phyloP scores from a whole-genome alignment of 441 rosid species.

The Pelargonium cotyledonis region DNA sequence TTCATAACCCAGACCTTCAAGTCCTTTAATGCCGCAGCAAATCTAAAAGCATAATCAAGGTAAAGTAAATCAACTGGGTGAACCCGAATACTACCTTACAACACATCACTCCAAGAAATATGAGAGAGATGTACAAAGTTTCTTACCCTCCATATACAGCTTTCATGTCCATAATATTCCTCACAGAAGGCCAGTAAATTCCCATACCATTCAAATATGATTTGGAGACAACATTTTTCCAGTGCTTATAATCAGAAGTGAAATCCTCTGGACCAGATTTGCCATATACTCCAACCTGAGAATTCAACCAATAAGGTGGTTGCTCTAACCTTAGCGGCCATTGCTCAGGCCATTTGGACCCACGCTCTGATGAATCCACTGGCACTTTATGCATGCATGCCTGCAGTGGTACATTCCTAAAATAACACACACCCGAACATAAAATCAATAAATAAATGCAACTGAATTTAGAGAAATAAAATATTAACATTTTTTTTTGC shows the following conservation, averaged over 20 bases:
- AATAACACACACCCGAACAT: slow-evolving; percentile 14
- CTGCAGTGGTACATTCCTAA: slow-evolving; percentile 79
- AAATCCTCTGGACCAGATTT: slow-evolving; percentile 82
- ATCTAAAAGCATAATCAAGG: slow-evolving; percentile 35
- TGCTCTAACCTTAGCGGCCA: slow-evolving; percentile 67
- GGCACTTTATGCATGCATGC: slow-evolving; percentile 77
- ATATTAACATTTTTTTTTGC: no score
- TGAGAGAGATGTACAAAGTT: neutral
- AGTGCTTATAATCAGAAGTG: slow-evolving; percentile 58
- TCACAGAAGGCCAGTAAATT: slow-evolving; percentile 71
- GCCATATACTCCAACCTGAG: slow-evolving; percentile 86
- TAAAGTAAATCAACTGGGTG: neutral
- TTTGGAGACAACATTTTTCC: slow-evolving; percentile 64
- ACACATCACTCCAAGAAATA: neutral
- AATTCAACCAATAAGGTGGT: slow-evolving; percentile 78
- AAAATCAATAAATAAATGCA: neutral
- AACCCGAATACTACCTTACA: neutral
- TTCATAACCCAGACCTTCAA: slow-evolving; percentile 75
- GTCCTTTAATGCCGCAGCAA: slow-evolving; percentile 81
- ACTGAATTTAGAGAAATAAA: neutral
- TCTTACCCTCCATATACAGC: slow-evolving; percentile 88
- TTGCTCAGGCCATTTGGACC: slow-evolving; percentile 60
- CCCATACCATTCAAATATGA: slow-evolving; percentile 73
- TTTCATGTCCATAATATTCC: slow-evolving; percentile 93
- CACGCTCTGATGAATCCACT: slow-evolving; percentile 41